Evolutionary conservation across 495 filamentous ascomycete genomes (phyloP), one percentile per base, ranked within the genome.

Genomic region (Talaromyces ruber): DNA sequence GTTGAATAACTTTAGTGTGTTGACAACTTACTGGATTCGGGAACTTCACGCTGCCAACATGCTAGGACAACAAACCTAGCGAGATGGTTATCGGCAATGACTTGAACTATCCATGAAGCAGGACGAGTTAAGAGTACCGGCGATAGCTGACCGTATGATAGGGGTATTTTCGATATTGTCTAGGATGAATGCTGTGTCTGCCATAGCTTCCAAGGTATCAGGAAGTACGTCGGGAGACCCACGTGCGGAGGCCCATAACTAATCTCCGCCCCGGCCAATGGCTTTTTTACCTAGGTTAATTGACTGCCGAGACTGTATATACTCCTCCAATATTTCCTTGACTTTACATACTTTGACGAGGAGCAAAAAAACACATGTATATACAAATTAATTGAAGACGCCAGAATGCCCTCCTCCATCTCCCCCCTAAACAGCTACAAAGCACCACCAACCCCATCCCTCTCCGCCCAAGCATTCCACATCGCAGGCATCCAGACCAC

Each of bases 401-500:
- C 0, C 51, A 54, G 0, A 60, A 60, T 60, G 59, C 37, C 43
- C 6, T 50, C 59, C 14, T 18, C 59, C 8, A 60, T 60, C 39
- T 60, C 59, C 43, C 59, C 59, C 14, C 43, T 60, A 21, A 50
- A 60, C 28, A 51, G 24, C 59, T 60, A 60, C 43, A 60, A 60
- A n/a, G 39, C 59, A 16, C 26, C 59, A 29, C 61, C 73, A 34
- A 32, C 54, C 18, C 67, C 81, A 3, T 52, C 79, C 4, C 69
- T 93, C 24, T 94, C 91, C 7, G 74, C 71, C 39, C 76, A 75
- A 59, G 82, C 81, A 32, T 79, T 86, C 55, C 79, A 81, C 21
- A 88, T 98, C 71, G 84, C 88, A 25, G 92, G 93, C 25, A 84
- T 97, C 28, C 78, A 87, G 7, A 83, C 86, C 12, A 86, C 86